Evolutionary conservation across 2,329 filamentous ascomycete species (phyloP).

Genomic region (Niveomyces coronatus): DNA sequence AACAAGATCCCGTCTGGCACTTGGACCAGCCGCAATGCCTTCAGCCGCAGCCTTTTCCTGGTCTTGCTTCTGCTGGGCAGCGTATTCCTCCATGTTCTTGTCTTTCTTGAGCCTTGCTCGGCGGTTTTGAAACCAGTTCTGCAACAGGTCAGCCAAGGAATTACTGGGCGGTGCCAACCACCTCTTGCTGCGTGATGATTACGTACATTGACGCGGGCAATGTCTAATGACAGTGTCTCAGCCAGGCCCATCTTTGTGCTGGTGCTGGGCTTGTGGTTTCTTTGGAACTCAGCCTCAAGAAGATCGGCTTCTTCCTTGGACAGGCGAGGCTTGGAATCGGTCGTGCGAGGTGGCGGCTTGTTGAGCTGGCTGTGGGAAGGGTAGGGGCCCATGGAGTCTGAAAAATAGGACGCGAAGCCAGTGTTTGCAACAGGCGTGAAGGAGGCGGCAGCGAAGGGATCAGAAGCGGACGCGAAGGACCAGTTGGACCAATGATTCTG

Average conservation of each 20-base stretch:
- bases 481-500: slow-evolving; percentile 27
- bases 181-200: too few relatives aligned
- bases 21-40: slow-evolving; percentile 18
- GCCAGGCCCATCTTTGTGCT: slow-evolving; percentile 51
- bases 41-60: slow-evolving; percentile 22
- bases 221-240: slow-evolving; percentile 51
- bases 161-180: too few relatives aligned
- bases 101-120: slow-evolving; percentile 56
- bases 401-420: slow-evolving; percentile 26
- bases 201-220: slow-evolving; percentile 56
- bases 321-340: slow-evolving; percentile 41
- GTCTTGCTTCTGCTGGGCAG: slow-evolving; percentile 27
- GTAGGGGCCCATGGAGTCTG: slow-evolving; percentile 29
- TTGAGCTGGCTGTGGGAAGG: slow-evolving; percentile 26
- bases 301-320: slow-evolving; percentile 50
- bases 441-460: slow-evolving; percentile 21
- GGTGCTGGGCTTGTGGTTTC: slow-evolving; percentile 55
- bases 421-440: slow-evolving; percentile 22
- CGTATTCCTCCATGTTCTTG: slow-evolving; percentile 38
- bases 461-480: slow-evolving; percentile 21
- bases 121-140: slow-evolving; percentile 63
- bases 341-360: slow-evolving; percentile 29
- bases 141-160: slow-evolving; percentile 20
- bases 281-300: slow-evolving; percentile 50
- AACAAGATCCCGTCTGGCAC: slow-evolving; percentile 26